Evolutionary conservation across 148 eudicot genomes (phyloP).

Genomic region (Heliosperma pusillum): DNA sequence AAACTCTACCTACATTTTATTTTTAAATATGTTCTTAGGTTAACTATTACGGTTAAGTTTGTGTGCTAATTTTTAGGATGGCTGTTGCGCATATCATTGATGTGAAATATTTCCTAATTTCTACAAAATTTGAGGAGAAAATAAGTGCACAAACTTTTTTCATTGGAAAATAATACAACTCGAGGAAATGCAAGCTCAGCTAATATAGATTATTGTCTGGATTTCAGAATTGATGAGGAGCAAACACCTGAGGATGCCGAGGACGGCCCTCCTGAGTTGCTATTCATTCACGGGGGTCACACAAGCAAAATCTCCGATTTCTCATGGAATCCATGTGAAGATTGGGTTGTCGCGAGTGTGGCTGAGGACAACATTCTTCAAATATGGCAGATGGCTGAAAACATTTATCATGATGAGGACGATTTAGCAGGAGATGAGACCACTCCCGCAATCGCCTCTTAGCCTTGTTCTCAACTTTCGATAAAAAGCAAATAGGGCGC

Average conservation of each 20-base stretch:
- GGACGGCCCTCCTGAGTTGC: slow-evolving; percentile 90
- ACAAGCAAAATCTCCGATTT: slow-evolving; percentile 89
- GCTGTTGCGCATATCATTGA: neutral
- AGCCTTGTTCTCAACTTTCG: slow-evolving; percentile 10
- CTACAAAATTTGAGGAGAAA: neutral
- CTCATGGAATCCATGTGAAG: slow-evolving; percentile 92
- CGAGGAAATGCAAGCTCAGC: neutral
- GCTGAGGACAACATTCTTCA: slow-evolving; percentile 90
- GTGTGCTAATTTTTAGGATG: neutral
- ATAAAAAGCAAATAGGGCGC: neutral
- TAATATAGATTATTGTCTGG: neutral
- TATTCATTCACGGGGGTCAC: slow-evolving; percentile 91
- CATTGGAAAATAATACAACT: neutral
- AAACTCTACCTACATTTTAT: too few species aligned
- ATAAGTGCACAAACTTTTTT: neutral
- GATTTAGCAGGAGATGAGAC: slow-evolving; percentile 58
- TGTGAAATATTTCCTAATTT: neutral
- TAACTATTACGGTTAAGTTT: too few species aligned
- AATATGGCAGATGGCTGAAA: slow-evolving; percentile 96
- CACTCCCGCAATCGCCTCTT: slow-evolving; percentile 34
- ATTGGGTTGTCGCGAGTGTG: slow-evolving; percentile 87
- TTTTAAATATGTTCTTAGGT: too few species aligned
- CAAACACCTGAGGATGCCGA: slow-evolving; percentile 84
- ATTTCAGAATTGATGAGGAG: slow-evolving; percentile 55
- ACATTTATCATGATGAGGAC: slow-evolving; percentile 76